These are phyloP conservation scores for Thelonectria rubi DNA, from an alignment of 2,329 filamentous ascomycete genomes.

Conservation along the genomic window DNA sequence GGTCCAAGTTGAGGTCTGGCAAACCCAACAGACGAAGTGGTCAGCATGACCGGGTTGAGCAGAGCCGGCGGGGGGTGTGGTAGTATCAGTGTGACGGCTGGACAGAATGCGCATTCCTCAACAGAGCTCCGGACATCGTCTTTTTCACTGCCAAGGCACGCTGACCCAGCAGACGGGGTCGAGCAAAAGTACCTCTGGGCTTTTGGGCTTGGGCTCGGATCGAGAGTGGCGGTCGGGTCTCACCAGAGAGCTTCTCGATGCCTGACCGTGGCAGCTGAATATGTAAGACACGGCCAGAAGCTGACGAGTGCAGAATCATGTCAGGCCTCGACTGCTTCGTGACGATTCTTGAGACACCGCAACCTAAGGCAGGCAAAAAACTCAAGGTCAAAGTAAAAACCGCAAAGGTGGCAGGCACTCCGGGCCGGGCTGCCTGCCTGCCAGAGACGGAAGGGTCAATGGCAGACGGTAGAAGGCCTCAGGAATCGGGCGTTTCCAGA, in stretches of 20 bases:
- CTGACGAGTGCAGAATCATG: not conserved
- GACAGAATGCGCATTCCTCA: conserved; percentile 26
- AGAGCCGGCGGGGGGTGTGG: conserved; percentile 29
- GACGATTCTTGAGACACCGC: no score
- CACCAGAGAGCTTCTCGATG: not conserved
- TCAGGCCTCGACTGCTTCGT: no score
- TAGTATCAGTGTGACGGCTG: conserved; percentile 33
- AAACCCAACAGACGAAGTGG: conserved; percentile 30
- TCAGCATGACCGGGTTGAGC: conserved; percentile 24
- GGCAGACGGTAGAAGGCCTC: not conserved
- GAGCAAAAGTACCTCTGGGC: conserved; percentile 18
- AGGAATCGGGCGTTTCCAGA: not conserved
- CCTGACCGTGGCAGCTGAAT: not conserved
- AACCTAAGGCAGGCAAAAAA: no score
- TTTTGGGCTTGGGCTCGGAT: not conserved
- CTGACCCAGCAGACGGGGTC: conserved; percentile 17
- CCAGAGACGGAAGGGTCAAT: not conserved
- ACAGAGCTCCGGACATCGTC: conserved; percentile 18
- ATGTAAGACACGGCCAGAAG: not conserved
- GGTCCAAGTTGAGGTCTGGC: conserved; percentile 30
- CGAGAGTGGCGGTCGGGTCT: not conserved
- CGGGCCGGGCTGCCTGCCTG: conserved; percentile 16
- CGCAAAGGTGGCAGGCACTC: conserved; percentile 9
- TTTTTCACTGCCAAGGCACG: conserved; percentile 19
- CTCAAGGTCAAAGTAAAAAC: not conserved